Base-by-base conservation (phyloP, 164 flowering plant species). In the Nymphaea thermarum region DNA sequence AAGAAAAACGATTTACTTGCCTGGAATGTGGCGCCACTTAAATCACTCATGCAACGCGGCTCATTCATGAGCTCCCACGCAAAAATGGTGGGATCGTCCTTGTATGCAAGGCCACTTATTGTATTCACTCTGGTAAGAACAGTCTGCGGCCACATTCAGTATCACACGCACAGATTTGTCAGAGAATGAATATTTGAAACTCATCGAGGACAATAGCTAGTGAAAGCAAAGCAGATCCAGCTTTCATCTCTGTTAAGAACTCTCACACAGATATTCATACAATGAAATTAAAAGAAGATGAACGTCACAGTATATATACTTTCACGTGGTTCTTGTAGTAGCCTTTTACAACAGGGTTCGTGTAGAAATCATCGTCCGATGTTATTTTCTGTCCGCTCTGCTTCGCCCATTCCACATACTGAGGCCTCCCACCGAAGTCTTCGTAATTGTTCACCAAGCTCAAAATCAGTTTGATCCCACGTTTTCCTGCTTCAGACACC, bases 1-100 rank as follows among this genome's bases (percentile, higher is more conserved):
- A 25, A 25, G 36, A 25, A 25, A 25, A 25, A 25, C 36, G 36
- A 25, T 47, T 47, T 12, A 47, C 55, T 84, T 74, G 89, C 99
- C 79, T 91, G 97, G 62, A 94, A 96, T 71, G 93, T 88, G 78
- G 86, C 85, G 11, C 99, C 99, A 16, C 98, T 91, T 71, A 90
- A 76, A 77, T 94, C 98, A 60, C 96, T 68, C 79, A 80, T 80
- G 77, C 99, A 94, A 11, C 96, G 90, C 42, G 99, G 99, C 71
- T 94, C 99, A 78, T 94, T 94, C 42, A 94, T 94, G 72, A 94
- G 71, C 76, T 94, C 99, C 99, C 99, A 94, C 3, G 78, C 98
- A 72, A 94, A 90, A 66, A 94, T 91, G 57, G 88, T 82, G 11
- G 99, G 96, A 73, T 94, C 99, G 75, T 94, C 79, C 73, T 89